Evolutionary conservation across 2,329 filamentous ascomycete species (phyloP).

Genomic region (Aspergillus candidus): DNA sequence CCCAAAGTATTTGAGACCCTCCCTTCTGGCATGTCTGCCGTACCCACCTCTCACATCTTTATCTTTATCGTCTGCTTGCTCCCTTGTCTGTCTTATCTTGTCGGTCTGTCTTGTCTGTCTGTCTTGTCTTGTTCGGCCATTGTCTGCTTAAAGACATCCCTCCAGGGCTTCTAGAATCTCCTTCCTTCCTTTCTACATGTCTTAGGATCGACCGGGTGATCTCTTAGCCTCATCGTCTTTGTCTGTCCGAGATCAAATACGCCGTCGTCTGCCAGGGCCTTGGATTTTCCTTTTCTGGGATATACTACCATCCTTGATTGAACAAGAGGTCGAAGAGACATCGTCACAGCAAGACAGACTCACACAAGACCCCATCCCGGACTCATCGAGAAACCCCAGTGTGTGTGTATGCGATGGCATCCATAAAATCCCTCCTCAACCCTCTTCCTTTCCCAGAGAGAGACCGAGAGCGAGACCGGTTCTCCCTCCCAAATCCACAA

Average conservation of each 20-base stretch:
- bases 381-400: not conserved
- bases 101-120: slow-evolving; percentile 9
- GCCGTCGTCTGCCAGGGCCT: not conserved
- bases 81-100: slow-evolving; percentile 10
- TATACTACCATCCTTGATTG: too few species aligned
- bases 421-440: slow-evolving; percentile 62
- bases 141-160: slow-evolving; percentile 9
- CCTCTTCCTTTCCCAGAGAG: slow-evolving; percentile 42
- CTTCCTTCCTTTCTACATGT: slow-evolving; percentile 7
- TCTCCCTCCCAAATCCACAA: slow-evolving; percentile 32
- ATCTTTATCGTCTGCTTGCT: slow-evolving; percentile 3
- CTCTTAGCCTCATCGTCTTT: slow-evolving; percentile 9
- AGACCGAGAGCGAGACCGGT: slow-evolving; percentile 20
- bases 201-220: slow-evolving; percentile 8
- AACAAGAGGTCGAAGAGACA: too few species aligned
- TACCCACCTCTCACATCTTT: slow-evolving; percentile 6
- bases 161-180: slow-evolving; percentile 24
- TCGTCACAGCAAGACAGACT: not conserved
- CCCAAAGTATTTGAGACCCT: too few species aligned
- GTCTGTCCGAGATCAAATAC: not conserved
- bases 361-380: not conserved
- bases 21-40: slow-evolving; percentile 5
- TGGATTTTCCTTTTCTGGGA: too few species aligned
- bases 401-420: slow-evolving; percentile 48
- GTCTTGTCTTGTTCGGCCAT: slow-evolving; percentile 11